Evolutionary conservation across 163 green algal species (phyloP), one percentile per base, ranked within the genome.

Genomic region (Prototheca stagnorum): DNA sequence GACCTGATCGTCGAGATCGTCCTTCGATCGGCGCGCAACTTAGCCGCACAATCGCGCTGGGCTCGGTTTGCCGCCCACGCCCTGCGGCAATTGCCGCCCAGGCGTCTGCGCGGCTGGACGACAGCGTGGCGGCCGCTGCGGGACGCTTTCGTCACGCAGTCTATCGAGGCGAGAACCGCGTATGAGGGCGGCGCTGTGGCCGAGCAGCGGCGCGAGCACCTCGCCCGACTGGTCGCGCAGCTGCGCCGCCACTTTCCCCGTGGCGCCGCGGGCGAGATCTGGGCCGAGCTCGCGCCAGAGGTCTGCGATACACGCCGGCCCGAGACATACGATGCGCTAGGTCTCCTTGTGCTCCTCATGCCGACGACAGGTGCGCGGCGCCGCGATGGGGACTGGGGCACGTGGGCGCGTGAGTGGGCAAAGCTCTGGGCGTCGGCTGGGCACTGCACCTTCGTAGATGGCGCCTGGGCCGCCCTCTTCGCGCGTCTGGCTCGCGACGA

Each of bases 401-500:
- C 20, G 7, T 82, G 70, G 79, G 53, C 68, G 23, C 27, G 31
- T 8, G 63, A 76, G 24, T 82, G 74, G 74, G 34, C 82, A 35
- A 23, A 27, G 1, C 39, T 80, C 39, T 81, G 67, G 72, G 49
- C 46, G 2, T 49, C 45, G 25, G 44, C 81, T 47, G 45, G 53
- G 11, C 56, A 76, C 61, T 79, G 57, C 64, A 47, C 44, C 24
- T 80, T 66, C 58, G 84, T 74, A 77, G 54, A 77, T 35, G 25
- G 36, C 4, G 59, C 68, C 6, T 92, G 70, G 74, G 53, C 77
- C 49, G 46, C 50, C 29, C 51, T 92, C 8, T 57, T 93, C 26
- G 56, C 62, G 2, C 59, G 81, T 9, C 57, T 77, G 29, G 74
- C 65, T n/a, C 86, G 82, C 56, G 70, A 86, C 41, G 79, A 86